phyloP scores from a whole-genome alignment of 108 stramenopile species.

The Cylindrotheca closterium region DNA sequence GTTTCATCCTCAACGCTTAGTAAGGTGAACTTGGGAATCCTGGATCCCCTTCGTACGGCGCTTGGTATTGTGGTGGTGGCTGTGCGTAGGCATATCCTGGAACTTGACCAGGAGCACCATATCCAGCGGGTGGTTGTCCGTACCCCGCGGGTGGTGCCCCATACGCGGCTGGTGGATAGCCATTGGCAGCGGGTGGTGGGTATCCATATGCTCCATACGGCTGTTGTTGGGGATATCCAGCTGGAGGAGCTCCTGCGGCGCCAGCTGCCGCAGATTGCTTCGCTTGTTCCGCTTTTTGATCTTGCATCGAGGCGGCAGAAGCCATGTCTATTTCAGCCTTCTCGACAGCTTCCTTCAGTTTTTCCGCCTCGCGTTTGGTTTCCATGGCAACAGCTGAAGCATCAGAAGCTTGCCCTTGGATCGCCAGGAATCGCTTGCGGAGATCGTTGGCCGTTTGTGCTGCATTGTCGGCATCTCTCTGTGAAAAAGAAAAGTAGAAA shows the following conservation, averaged over 20 bases:
- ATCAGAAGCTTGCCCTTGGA: constrained; percentile 51
- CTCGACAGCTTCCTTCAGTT: constrained; percentile 63
- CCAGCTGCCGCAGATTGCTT: background rate
- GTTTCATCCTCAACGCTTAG: too few relatives aligned
- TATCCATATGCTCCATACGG: constrained; percentile 3
- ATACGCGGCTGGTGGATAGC: background rate
- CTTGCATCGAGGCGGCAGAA: constrained; percentile 60
- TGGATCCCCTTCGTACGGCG: too few relatives aligned
- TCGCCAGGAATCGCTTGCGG: constrained; percentile 52
- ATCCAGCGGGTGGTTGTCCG: constrained; percentile 3
- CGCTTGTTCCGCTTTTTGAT: constrained; percentile 15
- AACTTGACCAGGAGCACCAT: background rate
- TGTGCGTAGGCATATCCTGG: too few relatives aligned
- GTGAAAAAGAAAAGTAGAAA: constrained; percentile 6
- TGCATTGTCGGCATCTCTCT: constrained; percentile 64
- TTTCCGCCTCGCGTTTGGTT: constrained; percentile 57
- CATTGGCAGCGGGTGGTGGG: constrained; percentile 3
- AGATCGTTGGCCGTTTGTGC: constrained; percentile 49
- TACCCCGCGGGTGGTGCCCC: constrained; percentile 12
- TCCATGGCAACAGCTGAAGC: constrained; percentile 52
- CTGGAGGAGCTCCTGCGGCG: background rate
- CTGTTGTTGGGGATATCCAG: background rate
- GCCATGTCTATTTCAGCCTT: constrained; percentile 74
- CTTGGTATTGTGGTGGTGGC: too few relatives aligned
- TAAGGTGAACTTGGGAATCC: too few relatives aligned